Base-by-base conservation (phyloP, 495 filamentous ascomycete species). In the Hamigera avellanea region DNA sequence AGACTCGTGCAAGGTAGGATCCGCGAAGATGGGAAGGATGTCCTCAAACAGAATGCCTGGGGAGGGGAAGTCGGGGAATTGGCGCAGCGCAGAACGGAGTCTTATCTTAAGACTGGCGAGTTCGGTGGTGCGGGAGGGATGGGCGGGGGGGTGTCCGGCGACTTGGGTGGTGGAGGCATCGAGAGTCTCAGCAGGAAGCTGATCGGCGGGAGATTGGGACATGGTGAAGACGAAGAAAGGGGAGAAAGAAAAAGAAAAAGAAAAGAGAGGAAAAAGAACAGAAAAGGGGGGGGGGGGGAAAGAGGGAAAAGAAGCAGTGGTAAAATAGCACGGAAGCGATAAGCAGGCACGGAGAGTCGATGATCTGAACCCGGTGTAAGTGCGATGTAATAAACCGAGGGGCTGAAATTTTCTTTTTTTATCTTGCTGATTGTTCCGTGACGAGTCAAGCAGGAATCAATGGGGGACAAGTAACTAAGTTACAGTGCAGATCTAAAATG, bases 31-130 rank as follows among this genome's bases (percentile, higher is more conserved):
- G 21, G 91, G 93, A 41, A 99, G 77, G 64, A 99, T 95, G 62
- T 99, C 93, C 72, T 95, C 86, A 63, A 99, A 99, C 38, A 93
- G 72, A 54, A 99, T 87, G 56, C 93, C 93, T 5, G 83, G 81
- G 33, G 81, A 79, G 23, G 93, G 93, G 66, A 99, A 96, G 70
- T 99, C 86, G 40, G 82, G 81, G 66, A 82, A 94, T 61, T 83
- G 80, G 45, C 76, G 73, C 33, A 85, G 66, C 21, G 74, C 69
- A 17, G 48, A 44, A 39, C 65, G 69, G 45, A 86, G 72, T 43
- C 56, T 82, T 81, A 85, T 74, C 75, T 86, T 85, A 81, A 86
- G 78, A 87, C 76, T 64, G 86, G 85, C 66, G 84, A 91, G 80
- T 87, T 88, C 73, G 81, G 81, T 50, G 78, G 79, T 53, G 77